A percentile compares a stretch with the other conserved stretches of the same genome.
These are phyloP conservation scores for Amanita subjunquillea DNA, from an alignment of 768 basidiomycete genomes.

Conservation along the genomic window DNA sequence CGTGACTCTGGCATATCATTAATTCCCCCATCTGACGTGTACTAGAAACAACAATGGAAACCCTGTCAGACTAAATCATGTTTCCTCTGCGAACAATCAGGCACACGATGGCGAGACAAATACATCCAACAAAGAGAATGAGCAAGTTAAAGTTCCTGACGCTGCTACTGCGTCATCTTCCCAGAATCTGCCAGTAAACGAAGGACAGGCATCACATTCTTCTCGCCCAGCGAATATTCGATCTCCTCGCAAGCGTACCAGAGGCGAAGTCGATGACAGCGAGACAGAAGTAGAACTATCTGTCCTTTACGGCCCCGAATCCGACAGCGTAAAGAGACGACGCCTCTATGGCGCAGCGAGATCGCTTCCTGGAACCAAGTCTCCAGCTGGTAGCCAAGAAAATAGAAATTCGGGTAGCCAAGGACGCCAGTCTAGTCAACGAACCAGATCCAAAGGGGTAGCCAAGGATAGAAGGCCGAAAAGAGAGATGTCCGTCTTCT, in stretches of 20 bases:
- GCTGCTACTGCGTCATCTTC: not conserved
- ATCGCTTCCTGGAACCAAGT: not conserved
- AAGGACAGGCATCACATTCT: not conserved
- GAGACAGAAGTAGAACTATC: constrained; percentile 10
- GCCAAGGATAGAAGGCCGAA: not conserved
- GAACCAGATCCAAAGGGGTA: not conserved
- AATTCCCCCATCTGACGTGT: not conserved
- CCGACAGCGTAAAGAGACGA: not conserved
- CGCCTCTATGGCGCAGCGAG: not conserved
- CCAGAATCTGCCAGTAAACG: not conserved
- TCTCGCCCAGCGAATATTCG: not conserved
- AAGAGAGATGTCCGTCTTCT: not conserved
- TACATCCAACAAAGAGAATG: not conserved
- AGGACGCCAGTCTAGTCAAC: not conserved
- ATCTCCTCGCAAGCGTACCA: constrained; percentile 3
- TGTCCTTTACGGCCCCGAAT: not conserved
- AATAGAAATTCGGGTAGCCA: not conserved
- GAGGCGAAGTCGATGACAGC: constrained; percentile 6
- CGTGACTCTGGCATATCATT: not conserved
- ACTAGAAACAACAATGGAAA: not conserved
- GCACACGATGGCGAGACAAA: not conserved
- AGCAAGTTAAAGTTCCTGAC: not conserved
- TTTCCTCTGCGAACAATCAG: no score
- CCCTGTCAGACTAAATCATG: no score
- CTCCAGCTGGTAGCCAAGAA: not conserved